A percentile compares a stretch with the other conserved stretches of the same genome.
Conservation (phyloP, 371 early-diverging fungal genomes). For the Lichtheimia corymbifera region DNA sequence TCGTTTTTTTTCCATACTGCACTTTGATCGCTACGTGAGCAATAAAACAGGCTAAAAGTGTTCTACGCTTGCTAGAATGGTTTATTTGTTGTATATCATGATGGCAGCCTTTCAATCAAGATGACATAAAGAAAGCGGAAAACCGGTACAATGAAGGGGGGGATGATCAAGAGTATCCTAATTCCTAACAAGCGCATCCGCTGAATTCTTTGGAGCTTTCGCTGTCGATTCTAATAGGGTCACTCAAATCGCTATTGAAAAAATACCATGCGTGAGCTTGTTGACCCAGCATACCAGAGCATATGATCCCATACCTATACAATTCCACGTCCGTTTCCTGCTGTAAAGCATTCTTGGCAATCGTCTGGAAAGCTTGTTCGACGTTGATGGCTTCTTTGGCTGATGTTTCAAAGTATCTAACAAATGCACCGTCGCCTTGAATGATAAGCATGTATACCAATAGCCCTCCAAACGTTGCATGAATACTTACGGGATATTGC, state of each 20-base stretch:
- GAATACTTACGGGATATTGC: constrained; percentile 77
- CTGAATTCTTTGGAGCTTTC: constrained; percentile 67
- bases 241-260: constrained; percentile 82
- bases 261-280: neutral
- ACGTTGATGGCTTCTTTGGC: constrained; percentile 97
- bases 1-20: no score
- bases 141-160: neutral
- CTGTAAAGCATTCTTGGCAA: constrained; percentile 90
- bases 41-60: no score
- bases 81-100: no score
- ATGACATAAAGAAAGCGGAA: no score
- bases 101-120: no score
- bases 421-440: constrained; percentile 13
- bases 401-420: constrained; percentile 86
- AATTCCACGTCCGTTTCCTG: constrained; percentile 91
- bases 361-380: constrained; percentile 93
- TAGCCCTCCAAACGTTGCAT: neutral
- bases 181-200: constrained; percentile 48
- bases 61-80: no score
- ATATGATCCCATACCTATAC: constrained; percentile 35
- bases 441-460: constrained; percentile 4
- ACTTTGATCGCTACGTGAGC: no score
- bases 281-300: neutral
- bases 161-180: constrained; percentile 13
- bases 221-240: constrained; percentile 88